These are phyloP conservation scores for Ustilago hordei DNA, from an alignment of 1,284 basidiomycete genomes.

Conservation along the genomic window DNA sequence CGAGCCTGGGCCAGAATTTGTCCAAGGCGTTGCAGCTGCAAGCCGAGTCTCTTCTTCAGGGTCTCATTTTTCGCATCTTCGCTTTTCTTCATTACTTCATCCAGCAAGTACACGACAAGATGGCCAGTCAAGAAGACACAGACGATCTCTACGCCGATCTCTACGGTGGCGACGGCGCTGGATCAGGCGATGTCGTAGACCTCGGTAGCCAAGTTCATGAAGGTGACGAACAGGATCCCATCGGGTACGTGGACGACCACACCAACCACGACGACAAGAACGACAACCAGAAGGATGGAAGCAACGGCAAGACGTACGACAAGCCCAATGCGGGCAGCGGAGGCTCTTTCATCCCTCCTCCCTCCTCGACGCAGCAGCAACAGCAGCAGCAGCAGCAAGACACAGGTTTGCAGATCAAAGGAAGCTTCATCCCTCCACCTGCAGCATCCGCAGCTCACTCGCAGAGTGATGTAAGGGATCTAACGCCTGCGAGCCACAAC, in stretches of 20 bases:
- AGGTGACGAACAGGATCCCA: slow-evolving; percentile 45
- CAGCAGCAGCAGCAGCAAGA: slow-evolving; percentile 18
- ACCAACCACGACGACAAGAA: slow-evolving; percentile 5
- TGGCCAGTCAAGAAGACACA: slow-evolving; percentile 53
- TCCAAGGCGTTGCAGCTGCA: neutral
- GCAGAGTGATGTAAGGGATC: slow-evolving; percentile 34
- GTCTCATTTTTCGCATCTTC: slow-evolving; percentile 2
- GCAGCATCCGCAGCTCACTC: slow-evolving; percentile 21
- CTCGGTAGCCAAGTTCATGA: slow-evolving; percentile 33
- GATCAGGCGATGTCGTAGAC: slow-evolving; percentile 34
- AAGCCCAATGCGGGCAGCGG: slow-evolving; percentile 15
- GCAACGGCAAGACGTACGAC: slow-evolving; percentile 3
- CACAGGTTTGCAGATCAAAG: slow-evolving; percentile 44
- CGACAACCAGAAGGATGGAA: slow-evolving; percentile 2
- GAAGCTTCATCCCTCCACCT: slow-evolving; percentile 49
- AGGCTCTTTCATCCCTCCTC: slow-evolving; percentile 41
- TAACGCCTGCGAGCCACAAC: slow-evolving; percentile 34
- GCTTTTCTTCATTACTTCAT: neutral
- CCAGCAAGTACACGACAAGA: slow-evolving; percentile 11
- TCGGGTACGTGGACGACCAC: slow-evolving; percentile 40
- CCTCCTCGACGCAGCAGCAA: slow-evolving; percentile 13
- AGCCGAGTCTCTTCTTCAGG: neutral
- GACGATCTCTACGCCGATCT: slow-evolving; percentile 65
- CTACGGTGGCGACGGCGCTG: slow-evolving; percentile 48
- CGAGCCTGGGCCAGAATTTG: slow-evolving; percentile 30